Conservation (phyloP, 805 yeast genomes). For the Saturnispora halmiae region DNA sequence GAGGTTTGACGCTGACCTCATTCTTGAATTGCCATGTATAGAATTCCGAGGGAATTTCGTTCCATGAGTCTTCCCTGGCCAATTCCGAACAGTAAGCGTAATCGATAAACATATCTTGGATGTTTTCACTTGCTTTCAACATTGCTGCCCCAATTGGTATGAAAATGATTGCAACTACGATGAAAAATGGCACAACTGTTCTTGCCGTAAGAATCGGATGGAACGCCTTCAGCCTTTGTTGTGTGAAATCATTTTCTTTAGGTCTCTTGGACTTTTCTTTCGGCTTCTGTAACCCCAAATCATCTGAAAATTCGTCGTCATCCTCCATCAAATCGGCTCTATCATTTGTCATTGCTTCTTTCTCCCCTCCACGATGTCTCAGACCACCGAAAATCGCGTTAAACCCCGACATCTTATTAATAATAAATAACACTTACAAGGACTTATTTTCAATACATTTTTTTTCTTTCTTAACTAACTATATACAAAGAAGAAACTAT, state of each 20-base stretch:
- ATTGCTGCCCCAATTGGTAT: slow-evolving; percentile 89
- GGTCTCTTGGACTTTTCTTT: slow-evolving; percentile 51
- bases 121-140: slow-evolving; percentile 61
- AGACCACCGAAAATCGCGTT: slow-evolving; percentile 4
- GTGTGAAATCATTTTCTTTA: slow-evolving; percentile 48
- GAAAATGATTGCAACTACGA: slow-evolving; percentile 67
- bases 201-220: slow-evolving; percentile 86
- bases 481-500: too few species aligned
- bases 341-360: slow-evolving; percentile 12
- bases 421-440: too few species aligned
- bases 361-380: slow-evolving; percentile 14
- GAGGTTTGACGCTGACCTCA: slow-evolving; percentile 35
- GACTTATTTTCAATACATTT: too few species aligned
- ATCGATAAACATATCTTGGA: slow-evolving; percentile 68
- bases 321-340: slow-evolving; percentile 21
- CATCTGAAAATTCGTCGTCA: slow-evolving; percentile 34
- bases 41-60: slow-evolving; percentile 52
- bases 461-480: too few species aligned
- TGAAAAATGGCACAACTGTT: slow-evolving; percentile 78
- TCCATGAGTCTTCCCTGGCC: slow-evolving; percentile 38
- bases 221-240: slow-evolving; percentile 44
- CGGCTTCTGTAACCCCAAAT: slow-evolving; percentile 24
- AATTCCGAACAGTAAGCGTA: slow-evolving; percentile 57
- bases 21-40: slow-evolving; percentile 51
- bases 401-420: slow-evolving; percentile 5